These are phyloP conservation scores for Podaxis carcinomalis DNA, from an alignment of 768 basidiomycete genomes.

Conservation along the genomic window DNA sequence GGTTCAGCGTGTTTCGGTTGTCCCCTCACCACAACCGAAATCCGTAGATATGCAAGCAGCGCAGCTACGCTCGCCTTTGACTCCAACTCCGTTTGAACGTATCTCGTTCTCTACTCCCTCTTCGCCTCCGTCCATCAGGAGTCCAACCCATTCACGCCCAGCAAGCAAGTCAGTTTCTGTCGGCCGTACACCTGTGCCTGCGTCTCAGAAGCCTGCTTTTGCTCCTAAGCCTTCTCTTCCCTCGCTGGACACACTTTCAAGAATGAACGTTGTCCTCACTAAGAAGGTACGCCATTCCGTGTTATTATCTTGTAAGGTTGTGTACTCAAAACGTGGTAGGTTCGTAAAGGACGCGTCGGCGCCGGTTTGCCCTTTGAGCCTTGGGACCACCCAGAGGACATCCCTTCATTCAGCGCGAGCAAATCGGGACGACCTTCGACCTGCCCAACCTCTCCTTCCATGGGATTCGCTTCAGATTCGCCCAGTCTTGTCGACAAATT, in stretches of 20 bases:
- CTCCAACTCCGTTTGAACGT: constrained; percentile 14
- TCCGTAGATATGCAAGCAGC: constrained; percentile 8
- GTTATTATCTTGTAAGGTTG: constrained; percentile 1
- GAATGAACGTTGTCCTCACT: constrained; percentile 42
- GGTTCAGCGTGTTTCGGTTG: constrained; percentile 11
- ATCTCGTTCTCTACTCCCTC: not conserved
- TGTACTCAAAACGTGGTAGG: constrained; percentile 25
- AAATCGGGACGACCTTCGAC: not conserved
- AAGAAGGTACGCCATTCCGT: constrained; percentile 35
- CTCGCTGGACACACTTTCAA: constrained; percentile 43
- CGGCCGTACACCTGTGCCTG: constrained; percentile 22
- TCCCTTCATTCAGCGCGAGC: not conserved
- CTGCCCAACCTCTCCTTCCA: not conserved
- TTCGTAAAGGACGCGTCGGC: constrained; percentile 48
- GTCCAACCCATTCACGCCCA: constrained; percentile 5
- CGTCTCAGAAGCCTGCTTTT: constrained; percentile 46
- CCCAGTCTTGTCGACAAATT: not conserved
- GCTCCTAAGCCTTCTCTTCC: constrained; percentile 46
- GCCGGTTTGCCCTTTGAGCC: constrained; percentile 50
- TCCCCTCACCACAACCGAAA: constrained; percentile 15
- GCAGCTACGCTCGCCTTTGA: constrained; percentile 25
- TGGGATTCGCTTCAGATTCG: not conserved
- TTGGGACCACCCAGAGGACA: constrained; percentile 37
- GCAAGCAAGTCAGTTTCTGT: not conserved
- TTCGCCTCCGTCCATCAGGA: constrained; percentile 4